phyloP scores from a whole-genome alignment of 2,329 filamentous ascomycete species.

The Monosporascus sp. region DNA sequence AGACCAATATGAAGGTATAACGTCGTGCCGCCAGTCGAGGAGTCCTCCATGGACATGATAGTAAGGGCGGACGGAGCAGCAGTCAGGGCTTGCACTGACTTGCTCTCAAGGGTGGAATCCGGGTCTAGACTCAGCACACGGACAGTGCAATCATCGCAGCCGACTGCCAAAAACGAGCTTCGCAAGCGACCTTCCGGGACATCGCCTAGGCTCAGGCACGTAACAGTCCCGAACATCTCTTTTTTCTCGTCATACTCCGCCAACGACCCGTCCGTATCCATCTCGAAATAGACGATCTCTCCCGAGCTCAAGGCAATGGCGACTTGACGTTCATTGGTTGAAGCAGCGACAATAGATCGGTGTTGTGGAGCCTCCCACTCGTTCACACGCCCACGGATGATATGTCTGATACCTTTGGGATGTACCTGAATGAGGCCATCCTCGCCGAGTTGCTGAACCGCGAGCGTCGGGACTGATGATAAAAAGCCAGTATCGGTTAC shows the following conservation, averaged over 20 bases:
- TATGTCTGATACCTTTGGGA: conserved; percentile 91
- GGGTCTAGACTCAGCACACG: conserved; percentile 86
- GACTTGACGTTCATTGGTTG: conserved; percentile 89
- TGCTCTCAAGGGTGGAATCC: conserved; percentile 84
- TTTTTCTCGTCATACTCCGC: conserved; percentile 94
- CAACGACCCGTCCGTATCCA: conserved; percentile 84
- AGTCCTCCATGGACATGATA: conserved; percentile 95
- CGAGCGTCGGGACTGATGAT: conserved; percentile 80
- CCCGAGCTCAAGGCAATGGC: conserved; percentile 91
- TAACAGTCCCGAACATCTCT: conserved; percentile 92
- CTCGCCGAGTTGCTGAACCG: conserved; percentile 89
- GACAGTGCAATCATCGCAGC: conserved; percentile 94
- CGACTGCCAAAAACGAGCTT: conserved; percentile 90
- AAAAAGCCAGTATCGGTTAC: conserved; percentile 91
- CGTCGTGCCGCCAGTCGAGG: conserved; percentile 79
- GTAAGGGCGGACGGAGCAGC: conserved; percentile 82
- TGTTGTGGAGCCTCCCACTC: conserved; percentile 94
- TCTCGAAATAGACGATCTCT: conserved; percentile 97
- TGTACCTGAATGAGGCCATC: conserved; percentile 92
- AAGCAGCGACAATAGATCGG: conserved; percentile 88
- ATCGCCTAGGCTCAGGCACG: conserved; percentile 86
- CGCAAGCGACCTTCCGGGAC: conserved; percentile 85
- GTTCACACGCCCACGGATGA: conserved; percentile 72
- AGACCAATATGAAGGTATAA: conserved; percentile 94
- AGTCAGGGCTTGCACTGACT: conserved; percentile 89